Evolutionary conservation across 352 stramenopile species (phyloP).

Genomic region (Globisporangium nunn): DNA sequence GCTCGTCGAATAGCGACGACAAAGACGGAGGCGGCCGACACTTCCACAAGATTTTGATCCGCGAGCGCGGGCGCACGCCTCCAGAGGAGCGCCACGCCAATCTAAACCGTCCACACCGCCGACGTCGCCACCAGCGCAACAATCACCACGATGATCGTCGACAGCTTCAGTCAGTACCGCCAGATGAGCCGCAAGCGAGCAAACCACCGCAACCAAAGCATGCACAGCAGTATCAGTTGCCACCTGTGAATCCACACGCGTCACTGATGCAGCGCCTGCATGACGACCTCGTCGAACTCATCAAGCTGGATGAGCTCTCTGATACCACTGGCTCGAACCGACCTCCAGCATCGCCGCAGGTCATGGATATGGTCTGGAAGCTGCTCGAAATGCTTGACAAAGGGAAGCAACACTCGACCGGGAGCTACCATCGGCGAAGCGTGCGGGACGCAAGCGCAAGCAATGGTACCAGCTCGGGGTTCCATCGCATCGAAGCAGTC

Average conservation of each 20-base stretch:
- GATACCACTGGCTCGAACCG: neutral
- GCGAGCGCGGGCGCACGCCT: conserved; percentile 37
- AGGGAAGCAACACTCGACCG: neutral
- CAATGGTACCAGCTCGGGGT: neutral
- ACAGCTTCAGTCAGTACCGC: neutral
- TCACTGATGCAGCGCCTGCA: conserved; percentile 37
- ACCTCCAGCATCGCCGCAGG: conserved; percentile 1
- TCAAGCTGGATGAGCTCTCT: conserved; percentile 33
- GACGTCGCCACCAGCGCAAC: conserved; percentile 10
- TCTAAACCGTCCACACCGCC: neutral
- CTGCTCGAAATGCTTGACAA: conserved; percentile 46
- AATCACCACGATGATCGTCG: neutral
- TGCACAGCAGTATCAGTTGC: neutral
- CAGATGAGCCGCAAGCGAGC: neutral
- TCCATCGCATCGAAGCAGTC: neutral
- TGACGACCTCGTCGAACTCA: conserved; percentile 37
- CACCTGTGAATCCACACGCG: conserved; percentile 5
- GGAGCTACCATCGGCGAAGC: neutral
- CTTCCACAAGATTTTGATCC: conserved; percentile 32
- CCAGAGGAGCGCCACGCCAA: conserved; percentile 7
- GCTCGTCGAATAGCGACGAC: conserved; percentile 10
- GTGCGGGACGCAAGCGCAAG: neutral
- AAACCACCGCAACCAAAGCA: neutral
- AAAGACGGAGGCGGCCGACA: conserved; percentile 14
- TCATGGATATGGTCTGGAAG: conserved; percentile 43